Conservation (phyloP, 768 basidiomycete species). For the Russula sp. region DNA sequence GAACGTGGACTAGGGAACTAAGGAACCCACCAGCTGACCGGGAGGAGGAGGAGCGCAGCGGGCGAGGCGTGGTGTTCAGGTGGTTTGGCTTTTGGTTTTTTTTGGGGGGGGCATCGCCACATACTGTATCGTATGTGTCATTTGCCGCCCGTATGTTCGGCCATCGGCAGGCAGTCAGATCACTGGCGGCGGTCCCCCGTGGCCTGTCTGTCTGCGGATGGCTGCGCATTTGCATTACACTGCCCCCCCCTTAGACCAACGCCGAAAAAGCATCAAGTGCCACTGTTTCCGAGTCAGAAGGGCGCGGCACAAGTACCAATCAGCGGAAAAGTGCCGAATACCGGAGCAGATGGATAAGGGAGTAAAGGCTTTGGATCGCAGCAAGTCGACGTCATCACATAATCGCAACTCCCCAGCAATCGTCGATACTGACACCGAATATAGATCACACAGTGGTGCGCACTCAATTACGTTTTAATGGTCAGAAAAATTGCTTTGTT, state of each 20-base stretch:
- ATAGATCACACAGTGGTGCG: background rate
- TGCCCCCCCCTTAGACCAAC: background rate
- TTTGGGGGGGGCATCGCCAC: conserved; percentile 11
- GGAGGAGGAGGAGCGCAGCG: no score
- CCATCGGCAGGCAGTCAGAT: background rate
- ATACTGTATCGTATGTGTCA: background rate
- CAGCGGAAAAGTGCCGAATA: background rate
- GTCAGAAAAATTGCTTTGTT: conserved; percentile 1
- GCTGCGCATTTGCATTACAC: conserved; percentile 10
- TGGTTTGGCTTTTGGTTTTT: no score
- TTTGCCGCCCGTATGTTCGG: background rate
- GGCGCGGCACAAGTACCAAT: background rate
- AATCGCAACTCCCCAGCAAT: conserved; percentile 1
- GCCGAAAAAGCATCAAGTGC: background rate
- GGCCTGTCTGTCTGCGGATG: background rate
- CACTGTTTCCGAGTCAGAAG: background rate
- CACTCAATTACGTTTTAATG: background rate
- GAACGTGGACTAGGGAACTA: background rate
- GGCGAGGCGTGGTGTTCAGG: no score
- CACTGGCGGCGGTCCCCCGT: background rate
- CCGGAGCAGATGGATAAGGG: background rate
- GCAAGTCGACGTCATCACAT: conserved; percentile 2
- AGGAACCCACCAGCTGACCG: conserved; percentile 4
- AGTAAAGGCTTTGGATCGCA: background rate
- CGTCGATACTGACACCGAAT: no score